These are phyloP conservation scores for Fusarium sp. DNA, from an alignment of 2,329 filamentous ascomycete species.

Conservation along the genomic window DNA sequence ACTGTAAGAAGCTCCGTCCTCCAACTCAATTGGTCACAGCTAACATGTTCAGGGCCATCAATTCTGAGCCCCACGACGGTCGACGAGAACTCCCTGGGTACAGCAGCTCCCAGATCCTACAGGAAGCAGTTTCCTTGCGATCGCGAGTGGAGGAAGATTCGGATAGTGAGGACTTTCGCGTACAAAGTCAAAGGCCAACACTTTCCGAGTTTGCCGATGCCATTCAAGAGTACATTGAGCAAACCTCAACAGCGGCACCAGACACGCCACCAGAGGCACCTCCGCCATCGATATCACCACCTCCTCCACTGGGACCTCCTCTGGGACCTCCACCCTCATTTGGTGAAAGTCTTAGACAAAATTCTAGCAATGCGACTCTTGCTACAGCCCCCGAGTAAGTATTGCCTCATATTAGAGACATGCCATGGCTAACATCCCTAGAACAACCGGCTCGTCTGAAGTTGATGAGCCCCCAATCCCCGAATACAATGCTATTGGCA, in stretches of 20 bases:
- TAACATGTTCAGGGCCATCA: conserved; percentile 36
- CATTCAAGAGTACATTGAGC: conserved; percentile 41
- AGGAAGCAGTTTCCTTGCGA: conserved; percentile 37
- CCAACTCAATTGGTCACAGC: neutral
- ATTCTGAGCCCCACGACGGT: conserved; percentile 33
- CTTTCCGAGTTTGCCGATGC: conserved; percentile 40
- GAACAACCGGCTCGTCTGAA: conserved; percentile 40
- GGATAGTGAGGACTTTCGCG: conserved; percentile 34
- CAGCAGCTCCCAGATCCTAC: conserved; percentile 43
- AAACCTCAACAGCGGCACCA: conserved; percentile 26
- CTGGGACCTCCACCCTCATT: neutral
- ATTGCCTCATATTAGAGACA: neutral
- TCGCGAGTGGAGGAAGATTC: conserved; percentile 26
- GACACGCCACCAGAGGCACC: neutral
- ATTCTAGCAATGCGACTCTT: conserved; percentile 16
- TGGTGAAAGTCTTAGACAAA: conserved; percentile 1
- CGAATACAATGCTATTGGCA: conserved; percentile 43
- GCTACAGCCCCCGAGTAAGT: conserved; percentile 25
- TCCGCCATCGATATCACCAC: conserved; percentile 3
- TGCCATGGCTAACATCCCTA: neutral
- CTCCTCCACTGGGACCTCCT: neutral
- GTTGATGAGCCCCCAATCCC: conserved; percentile 34
- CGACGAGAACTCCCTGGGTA: conserved; percentile 42
- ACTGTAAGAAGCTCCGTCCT: conserved; percentile 23
- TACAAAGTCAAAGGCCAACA: conserved; percentile 28